Base-by-base conservation (phyloP, 2,329 filamentous ascomycete genomes). In the Neofusicoccum parvum region DNA sequence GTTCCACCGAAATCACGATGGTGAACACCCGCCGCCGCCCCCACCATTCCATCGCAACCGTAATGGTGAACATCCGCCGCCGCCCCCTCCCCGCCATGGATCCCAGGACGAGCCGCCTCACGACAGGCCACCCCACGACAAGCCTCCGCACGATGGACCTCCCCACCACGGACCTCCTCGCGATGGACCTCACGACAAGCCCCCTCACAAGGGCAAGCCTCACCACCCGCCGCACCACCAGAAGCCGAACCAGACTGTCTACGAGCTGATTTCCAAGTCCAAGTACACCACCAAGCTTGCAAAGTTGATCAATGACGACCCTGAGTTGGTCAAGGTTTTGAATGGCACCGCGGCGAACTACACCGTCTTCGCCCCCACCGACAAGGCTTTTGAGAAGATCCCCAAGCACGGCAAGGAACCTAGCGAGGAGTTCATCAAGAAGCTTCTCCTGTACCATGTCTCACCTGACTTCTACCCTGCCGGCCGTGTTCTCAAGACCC, bases 341-440 rank as follows among this genome's bases (percentile, higher is more conserved):
- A 95, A 96, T 79, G 86, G 86, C 72, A 94, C 91, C 1, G 79
- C 85, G 41, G 82, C 86, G 23, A 94, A 94, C 76, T 87, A 90
- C 73, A 97, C 94, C 0, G 78, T 95, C 59, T 96, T 97, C 72
- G 90, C 91, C 1, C 94, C 94, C 0, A 88, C 86, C 1, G 87
- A 97, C 75, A 80, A 83, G 58, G 92, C 92, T 0, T 94, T 97
- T 71, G 86, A 90, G 66, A 86, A 85, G 78, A 83, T 88, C 60
- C 85, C 85, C 0, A 77, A 85, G 67, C 78, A 85, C 66, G 80
- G 78, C 62, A 78, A 76, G 72, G 88, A 92, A 79, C 89, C 88
- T 4, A 84, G 85, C 65, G 89, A 92, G 76, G 88, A 94, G 71
- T 79, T 88, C 51, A 75, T 96, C 67, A 87, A 91, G 79, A 82